Evolutionary conservation across 2,329 filamentous ascomycete genomes (phyloP).

Genomic region (Keithomyces neogunnii): DNA sequence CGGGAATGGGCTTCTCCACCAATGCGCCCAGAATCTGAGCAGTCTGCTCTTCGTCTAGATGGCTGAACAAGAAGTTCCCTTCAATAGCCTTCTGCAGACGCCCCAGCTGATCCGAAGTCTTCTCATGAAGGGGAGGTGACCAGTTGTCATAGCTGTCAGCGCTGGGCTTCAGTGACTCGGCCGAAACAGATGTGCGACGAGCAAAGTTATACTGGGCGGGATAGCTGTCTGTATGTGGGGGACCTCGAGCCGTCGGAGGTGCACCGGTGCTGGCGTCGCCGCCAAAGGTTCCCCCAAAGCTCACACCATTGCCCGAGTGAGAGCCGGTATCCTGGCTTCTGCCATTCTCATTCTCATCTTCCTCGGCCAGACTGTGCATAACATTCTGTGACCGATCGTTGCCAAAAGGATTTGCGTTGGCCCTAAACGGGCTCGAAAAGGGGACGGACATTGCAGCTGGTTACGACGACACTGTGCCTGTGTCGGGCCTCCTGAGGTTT

Average conservation of each 20-base stretch:
- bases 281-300: slow-evolving; percentile 46
- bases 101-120: slow-evolving; percentile 70
- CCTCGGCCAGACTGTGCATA: slow-evolving; percentile 60
- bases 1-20: slow-evolving; percentile 90
- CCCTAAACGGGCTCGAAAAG: slow-evolving; percentile 66
- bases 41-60: slow-evolving; percentile 89
- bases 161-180: slow-evolving; percentile 88
- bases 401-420: slow-evolving; percentile 67
- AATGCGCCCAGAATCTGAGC: slow-evolving; percentile 80
- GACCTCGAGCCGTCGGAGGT: slow-evolving; percentile 37
- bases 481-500: slow-evolving; percentile 9
- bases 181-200: slow-evolving; percentile 90
- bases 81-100: slow-evolving; percentile 76
- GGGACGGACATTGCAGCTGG: slow-evolving; percentile 57
- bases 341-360: slow-evolving; percentile 71
- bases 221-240: slow-evolving; percentile 59
- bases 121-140: slow-evolving; percentile 77
- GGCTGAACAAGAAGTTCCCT: slow-evolving; percentile 87
- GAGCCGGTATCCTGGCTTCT: slow-evolving; percentile 42
- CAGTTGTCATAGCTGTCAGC: slow-evolving; percentile 80
- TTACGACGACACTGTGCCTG: too few relatives aligned
- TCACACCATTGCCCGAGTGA: slow-evolving; percentile 37
- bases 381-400: slow-evolving; percentile 29
- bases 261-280: slow-evolving; percentile 39
- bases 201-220: slow-evolving; percentile 91